Percentiles rank a stretch among this genome's conserved stretches.
phyloP scores from a whole-genome alignment of 2,329 filamentous ascomycete species.

The Penicillium psychrosexuale region DNA sequence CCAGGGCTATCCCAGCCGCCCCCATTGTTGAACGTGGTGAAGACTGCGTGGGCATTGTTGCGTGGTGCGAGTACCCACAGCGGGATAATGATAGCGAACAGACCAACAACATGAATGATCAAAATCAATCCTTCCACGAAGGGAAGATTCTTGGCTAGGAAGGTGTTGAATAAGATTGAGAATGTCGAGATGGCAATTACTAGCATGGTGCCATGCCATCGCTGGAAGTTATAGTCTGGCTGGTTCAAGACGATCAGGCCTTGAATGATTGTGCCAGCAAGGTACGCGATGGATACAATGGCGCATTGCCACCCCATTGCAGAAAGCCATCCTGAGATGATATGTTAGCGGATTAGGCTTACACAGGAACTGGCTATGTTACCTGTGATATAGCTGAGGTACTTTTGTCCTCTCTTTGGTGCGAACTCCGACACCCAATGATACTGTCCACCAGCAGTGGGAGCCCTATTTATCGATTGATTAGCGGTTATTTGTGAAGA shows the following conservation, averaged over 20 bases:
- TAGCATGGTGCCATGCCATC: constrained; percentile 48
- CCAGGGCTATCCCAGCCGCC: constrained; percentile 41
- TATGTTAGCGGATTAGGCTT: not conserved
- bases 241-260: constrained; percentile 47
- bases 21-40: constrained; percentile 41
- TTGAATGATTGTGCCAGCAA: constrained; percentile 47
- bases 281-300: constrained; percentile 44
- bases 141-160: constrained; percentile 39
- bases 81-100: constrained; percentile 45
- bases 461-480: constrained; percentile 29
- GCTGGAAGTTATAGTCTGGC: constrained; percentile 38
- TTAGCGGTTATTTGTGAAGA: not conserved
- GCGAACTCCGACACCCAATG: constrained; percentile 40
- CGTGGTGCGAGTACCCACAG: constrained; percentile 43
- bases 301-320: constrained; percentile 48
- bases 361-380: not conserved
- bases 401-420: constrained; percentile 40
- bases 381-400: constrained; percentile 48
- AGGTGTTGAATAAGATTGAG: constrained; percentile 44
- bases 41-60: constrained; percentile 38
- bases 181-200: constrained; percentile 41
- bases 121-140: constrained; percentile 42
- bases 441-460: constrained; percentile 42
- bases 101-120: constrained; percentile 43
- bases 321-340: constrained; percentile 41